Evolutionary conservation across 495 filamentous ascomycete species (phyloP), one percentile per base, ranked within the genome.

Genomic region (Aspergillus biplanus): DNA sequence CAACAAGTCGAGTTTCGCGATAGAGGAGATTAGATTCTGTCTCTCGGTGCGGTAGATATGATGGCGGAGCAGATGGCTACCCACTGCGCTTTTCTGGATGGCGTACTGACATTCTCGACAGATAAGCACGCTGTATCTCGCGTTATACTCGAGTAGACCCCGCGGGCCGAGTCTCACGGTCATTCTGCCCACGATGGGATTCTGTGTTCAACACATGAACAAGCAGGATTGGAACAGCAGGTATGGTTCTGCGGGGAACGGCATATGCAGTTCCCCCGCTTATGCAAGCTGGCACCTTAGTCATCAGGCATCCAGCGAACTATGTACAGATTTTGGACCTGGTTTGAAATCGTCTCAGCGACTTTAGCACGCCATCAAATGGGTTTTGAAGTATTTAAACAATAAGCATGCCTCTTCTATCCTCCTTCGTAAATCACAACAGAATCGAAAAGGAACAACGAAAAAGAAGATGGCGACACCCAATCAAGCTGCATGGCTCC

Each of bases 401-500:
- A 27, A 27, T 1, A 2, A 27, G 21, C 2, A 27, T 27, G 21
- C 21, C 21, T 27, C 21, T 27, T 27, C 21, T 2, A 27, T 27
- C 21, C 21, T 27, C 21, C 21, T 27, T 27, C 21, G 2, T 27
- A 27, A 1, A 27, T 27, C 21, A 27, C 2, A 27, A 27, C 21
- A 27, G 1, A 27, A 27, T 2, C 1, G 21, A 27, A 27, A 27
- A 27, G 21, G 2, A 27, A 27, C 21, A 27, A 27, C 21, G 21
- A 27, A 27, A 27, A 27, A 27, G 21, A 27, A 27, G 21, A 61
- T 52, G 35, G 7, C 58, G 7, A 31, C 72, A 27, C 58, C 58
- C 12, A 82, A 82, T 61, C 64, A 76, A 68, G 76, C 78, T n/a
- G 79, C 79, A 61, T 82, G 73, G 70, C 71, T 77, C 32, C 53